These are phyloP conservation scores for Otatea glauca DNA, from an alignment of 176 grass and related monocot species.

Conservation along the genomic window DNA sequence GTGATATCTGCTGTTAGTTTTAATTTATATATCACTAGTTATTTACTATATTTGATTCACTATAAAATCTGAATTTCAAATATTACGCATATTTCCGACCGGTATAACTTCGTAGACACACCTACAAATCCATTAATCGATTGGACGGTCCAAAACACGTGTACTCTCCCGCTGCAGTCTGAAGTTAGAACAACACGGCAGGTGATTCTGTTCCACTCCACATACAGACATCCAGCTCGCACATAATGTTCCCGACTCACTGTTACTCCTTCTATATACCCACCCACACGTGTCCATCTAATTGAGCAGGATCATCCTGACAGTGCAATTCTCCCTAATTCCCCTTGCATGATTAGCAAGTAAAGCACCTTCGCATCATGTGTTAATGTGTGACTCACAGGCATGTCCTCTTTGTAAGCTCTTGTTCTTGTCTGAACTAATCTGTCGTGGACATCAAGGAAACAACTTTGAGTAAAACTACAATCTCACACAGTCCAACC, in stretches of 20 bases:
- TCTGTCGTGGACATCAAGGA: constrained; percentile 56
- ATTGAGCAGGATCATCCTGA: constrained; percentile 4
- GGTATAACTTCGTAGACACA: not conserved
- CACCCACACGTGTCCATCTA: not conserved
- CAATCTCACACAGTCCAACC: constrained; percentile 31
- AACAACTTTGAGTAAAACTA: constrained; percentile 53
- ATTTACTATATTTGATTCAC: no score
- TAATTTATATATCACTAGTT: no score
- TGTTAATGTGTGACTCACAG: constrained; percentile 6
- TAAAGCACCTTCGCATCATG: constrained; percentile 17
- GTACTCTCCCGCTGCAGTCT: not conserved
- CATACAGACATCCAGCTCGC: not conserved
- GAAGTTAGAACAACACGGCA: constrained; percentile 12
- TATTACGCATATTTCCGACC: no score
- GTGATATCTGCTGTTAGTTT: no score
- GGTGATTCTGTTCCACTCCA: not conserved
- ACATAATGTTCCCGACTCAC: not conserved
- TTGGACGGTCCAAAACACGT: not conserved
- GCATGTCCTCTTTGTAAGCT: not conserved
- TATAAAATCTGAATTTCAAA: no score
- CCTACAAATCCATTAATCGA: not conserved
- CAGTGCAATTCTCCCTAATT: constrained; percentile 14
- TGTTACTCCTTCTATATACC: not conserved
- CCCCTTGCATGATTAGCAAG: constrained; percentile 40
- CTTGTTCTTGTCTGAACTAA: constrained; percentile 34